Evolutionary conservation across 1,284 basidiomycete genomes (phyloP).

Genomic region (Ustilago crameri): DNA sequence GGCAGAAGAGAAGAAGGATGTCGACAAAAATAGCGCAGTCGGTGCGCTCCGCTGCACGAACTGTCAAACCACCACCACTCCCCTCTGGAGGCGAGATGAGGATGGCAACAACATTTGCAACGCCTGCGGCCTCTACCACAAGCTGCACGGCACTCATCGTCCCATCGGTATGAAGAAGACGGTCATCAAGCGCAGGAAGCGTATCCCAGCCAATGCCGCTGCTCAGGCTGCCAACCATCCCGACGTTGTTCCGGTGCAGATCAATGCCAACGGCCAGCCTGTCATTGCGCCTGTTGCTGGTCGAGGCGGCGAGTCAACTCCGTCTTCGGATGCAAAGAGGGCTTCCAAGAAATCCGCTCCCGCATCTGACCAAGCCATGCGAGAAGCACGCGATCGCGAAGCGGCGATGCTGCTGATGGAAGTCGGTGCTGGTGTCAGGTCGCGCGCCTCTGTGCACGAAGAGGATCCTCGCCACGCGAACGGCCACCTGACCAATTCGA

Average conservation of each 20-base stretch:
- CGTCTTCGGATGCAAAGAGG: constrained; percentile 25
- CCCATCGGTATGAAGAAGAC: constrained; percentile 99
- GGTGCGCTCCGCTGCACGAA: constrained; percentile 76
- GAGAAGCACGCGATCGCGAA: constrained; percentile 61
- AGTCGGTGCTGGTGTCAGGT: constrained; percentile 50
- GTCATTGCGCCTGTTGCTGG: constrained; percentile 45
- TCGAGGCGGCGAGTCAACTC: constrained; percentile 17
- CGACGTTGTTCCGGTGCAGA: constrained; percentile 42
- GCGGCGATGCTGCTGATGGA: constrained; percentile 66
- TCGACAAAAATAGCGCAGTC: constrained; percentile 32
- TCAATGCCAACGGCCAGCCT: constrained; percentile 44
- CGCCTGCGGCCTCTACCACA: constrained; percentile 88
- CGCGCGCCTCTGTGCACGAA: constrained; percentile 25
- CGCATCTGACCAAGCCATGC: constrained; percentile 40
- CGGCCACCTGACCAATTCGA: constrained; percentile 11
- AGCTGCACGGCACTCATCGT: constrained; percentile 94
- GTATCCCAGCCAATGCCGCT: constrained; percentile 72
- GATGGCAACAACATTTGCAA: constrained; percentile 92
- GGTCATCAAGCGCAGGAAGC: constrained; percentile 96
- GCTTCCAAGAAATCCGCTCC: constrained; percentile 27
- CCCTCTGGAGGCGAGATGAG: constrained; percentile 89
- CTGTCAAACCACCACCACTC: constrained; percentile 87
- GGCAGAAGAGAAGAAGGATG: constrained; percentile 34
- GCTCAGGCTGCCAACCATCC: constrained; percentile 38
- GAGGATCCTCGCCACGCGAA: constrained; percentile 23